These are phyloP conservation scores for Pseudozyma thailandica DNA, from an alignment of 1,284 basidiomycete genomes.

Conservation along the genomic window DNA sequence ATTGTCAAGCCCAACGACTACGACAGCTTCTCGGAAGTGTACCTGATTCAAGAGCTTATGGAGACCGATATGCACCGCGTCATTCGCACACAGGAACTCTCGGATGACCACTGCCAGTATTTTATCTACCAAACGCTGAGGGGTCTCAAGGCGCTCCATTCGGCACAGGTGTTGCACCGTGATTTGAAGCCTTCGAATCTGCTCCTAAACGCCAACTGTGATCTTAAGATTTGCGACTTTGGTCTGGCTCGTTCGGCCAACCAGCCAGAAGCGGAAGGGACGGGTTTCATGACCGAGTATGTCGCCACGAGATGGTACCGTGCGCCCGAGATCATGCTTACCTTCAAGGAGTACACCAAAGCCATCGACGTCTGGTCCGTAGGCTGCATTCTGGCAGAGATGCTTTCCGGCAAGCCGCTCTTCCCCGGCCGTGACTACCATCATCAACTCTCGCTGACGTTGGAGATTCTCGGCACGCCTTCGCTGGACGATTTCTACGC, in stretches of 20 bases:
- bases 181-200: slow-evolving; percentile 67
- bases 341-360: slow-evolving; percentile 68
- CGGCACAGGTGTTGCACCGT: slow-evolving; percentile 65
- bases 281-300: slow-evolving; percentile 68
- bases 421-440: slow-evolving; percentile 78
- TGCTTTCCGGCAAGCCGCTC: slow-evolving; percentile 87
- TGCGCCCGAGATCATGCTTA: slow-evolving; percentile 67
- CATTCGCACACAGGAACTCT: slow-evolving; percentile 68
- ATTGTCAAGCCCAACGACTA: slow-evolving; percentile 70
- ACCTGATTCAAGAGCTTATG: slow-evolving; percentile 74
- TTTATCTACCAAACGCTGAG: slow-evolving; percentile 82
- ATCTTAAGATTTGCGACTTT: slow-evolving; percentile 68
- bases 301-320: slow-evolving; percentile 68
- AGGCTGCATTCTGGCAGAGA: slow-evolving; percentile 93
- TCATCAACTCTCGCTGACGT: slow-evolving; percentile 73
- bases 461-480: slow-evolving; percentile 74
- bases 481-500: slow-evolving; percentile 75
- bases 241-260: slow-evolving; percentile 66
- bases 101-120: slow-evolving; percentile 89
- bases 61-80: slow-evolving; percentile 68
- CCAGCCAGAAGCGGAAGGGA: slow-evolving; percentile 64
- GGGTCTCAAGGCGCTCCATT: slow-evolving; percentile 67
- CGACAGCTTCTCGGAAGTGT: slow-evolving; percentile 94
- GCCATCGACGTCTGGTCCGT: slow-evolving; percentile 80
- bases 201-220: slow-evolving; percentile 65